Percentiles rank a stretch among this genome's conserved stretches.
These are phyloP conservation scores for Ascobolus immersus DNA, from an alignment of 495 filamentous ascomycete species.

Conservation along the genomic window DNA sequence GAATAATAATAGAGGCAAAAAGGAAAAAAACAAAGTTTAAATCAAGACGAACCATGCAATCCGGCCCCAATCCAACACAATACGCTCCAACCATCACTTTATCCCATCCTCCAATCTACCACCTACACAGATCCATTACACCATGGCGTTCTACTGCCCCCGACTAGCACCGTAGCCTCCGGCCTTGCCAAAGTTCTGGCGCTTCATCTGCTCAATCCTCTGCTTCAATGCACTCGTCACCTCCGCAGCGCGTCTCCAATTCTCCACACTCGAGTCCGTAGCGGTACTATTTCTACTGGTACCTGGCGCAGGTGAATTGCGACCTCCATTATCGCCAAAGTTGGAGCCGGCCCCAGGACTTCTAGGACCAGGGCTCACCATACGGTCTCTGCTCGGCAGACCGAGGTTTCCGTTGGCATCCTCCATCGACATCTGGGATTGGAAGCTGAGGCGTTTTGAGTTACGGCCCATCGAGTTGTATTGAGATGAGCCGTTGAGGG, in stretches of 20 bases:
- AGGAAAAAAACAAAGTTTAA: too few species aligned
- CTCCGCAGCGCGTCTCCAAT: conserved; percentile 95
- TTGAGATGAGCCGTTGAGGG: conserved; percentile 9
- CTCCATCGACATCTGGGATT: conserved; percentile 53
- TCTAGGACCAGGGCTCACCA: not conserved
- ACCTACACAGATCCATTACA: too few species aligned
- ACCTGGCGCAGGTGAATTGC: conserved; percentile 22
- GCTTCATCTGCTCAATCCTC: conserved; percentile 43
- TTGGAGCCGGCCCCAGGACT: conserved; percentile 7
- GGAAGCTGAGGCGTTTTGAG: conserved; percentile 36
- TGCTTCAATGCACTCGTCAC: conserved; percentile 93
- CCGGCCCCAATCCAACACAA: too few species aligned
- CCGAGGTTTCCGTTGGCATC: conserved; percentile 37
- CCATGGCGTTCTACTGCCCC: too few species aligned
- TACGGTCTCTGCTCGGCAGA: conserved; percentile 8
- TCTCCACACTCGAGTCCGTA: too few species aligned
- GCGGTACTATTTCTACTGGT: conserved; percentile 30
- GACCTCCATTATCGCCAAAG: too few species aligned
- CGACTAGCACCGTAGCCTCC: too few species aligned
- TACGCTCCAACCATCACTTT: too few species aligned
- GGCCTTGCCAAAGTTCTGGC: too few species aligned
- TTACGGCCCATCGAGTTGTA: conserved; percentile 6
- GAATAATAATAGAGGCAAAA: not conserved
- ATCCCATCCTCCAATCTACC: too few species aligned
- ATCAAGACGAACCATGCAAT: too few species aligned